Evolutionary conservation across 2,329 filamentous ascomycete genomes (phyloP).

Genomic region (Phialophora macrospora): DNA sequence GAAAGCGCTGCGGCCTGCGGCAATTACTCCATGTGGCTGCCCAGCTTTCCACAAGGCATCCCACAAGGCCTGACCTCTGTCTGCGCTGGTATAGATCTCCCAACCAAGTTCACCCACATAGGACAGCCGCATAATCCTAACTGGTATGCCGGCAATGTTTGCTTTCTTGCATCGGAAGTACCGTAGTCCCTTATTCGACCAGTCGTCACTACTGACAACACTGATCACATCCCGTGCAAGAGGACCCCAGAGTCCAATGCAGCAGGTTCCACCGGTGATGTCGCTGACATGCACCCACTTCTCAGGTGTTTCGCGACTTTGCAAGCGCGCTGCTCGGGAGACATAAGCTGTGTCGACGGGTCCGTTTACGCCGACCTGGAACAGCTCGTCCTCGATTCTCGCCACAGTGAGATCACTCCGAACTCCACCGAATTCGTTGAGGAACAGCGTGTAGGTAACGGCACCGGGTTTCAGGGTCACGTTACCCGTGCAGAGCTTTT

Average conservation of each 20-base stretch:
- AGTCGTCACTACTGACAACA: slow-evolving; percentile 41
- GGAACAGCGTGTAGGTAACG: slow-evolving; percentile 62
- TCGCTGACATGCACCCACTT: slow-evolving; percentile 61
- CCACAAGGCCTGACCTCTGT: slow-evolving; percentile 64
- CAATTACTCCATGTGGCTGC: slow-evolving; percentile 60
- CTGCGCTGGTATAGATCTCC: slow-evolving; percentile 66
- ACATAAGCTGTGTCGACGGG: slow-evolving; percentile 62
- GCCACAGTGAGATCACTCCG: slow-evolving; percentile 64
- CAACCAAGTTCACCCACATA: slow-evolving; percentile 67
- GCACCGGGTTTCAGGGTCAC: slow-evolving; percentile 54
- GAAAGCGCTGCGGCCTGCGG: slow-evolving; percentile 63
- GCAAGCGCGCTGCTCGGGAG: slow-evolving; percentile 57
- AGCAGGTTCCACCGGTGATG: slow-evolving; percentile 64
- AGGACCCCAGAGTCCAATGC: slow-evolving; percentile 68
- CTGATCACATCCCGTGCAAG: slow-evolving; percentile 58
- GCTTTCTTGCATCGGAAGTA: slow-evolving; percentile 58
- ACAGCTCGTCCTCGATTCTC: slow-evolving; percentile 53
- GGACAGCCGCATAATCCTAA: slow-evolving; percentile 61
- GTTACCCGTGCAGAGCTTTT: slow-evolving; percentile 49
- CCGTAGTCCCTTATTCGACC: slow-evolving; percentile 48
- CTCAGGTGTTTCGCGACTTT: slow-evolving; percentile 49
- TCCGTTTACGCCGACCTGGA: slow-evolving; percentile 62
- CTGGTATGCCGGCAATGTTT: slow-evolving; percentile 61
- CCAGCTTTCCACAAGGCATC: slow-evolving; percentile 63
- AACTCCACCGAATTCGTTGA: slow-evolving; percentile 60